These are phyloP conservation scores for Aspergillus sp. DNA, from an alignment of 2,329 filamentous ascomycete species.

Conservation along the genomic window DNA sequence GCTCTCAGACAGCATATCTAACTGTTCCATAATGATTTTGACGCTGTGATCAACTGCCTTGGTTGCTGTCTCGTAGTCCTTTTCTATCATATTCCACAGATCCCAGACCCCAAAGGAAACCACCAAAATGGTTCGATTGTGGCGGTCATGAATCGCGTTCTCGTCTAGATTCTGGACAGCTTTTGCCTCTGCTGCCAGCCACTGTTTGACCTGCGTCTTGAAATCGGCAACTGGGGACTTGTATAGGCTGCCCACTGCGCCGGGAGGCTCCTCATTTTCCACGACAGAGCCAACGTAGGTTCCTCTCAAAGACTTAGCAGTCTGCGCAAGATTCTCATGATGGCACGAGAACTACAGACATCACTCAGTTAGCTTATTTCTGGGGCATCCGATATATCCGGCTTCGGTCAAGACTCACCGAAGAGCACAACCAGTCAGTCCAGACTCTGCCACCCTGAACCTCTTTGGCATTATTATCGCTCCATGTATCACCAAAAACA, in stretches of 20 bases:
- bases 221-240: slow-evolving; percentile 34
- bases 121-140: slow-evolving; percentile 35
- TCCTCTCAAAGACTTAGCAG: slow-evolving; percentile 25
- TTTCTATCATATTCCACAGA: slow-evolving; percentile 35
- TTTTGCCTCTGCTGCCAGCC: slow-evolving; percentile 34
- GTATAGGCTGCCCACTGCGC: slow-evolving; percentile 24
- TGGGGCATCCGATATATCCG: neutral
- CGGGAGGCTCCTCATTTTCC: slow-evolving; percentile 32
- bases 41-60: slow-evolving; percentile 31
- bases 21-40: slow-evolving; percentile 32
- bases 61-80: slow-evolving; percentile 26
- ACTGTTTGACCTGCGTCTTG: slow-evolving; percentile 36
- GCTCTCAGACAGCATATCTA: slow-evolving; percentile 29
- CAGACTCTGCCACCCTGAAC: slow-evolving; percentile 30
- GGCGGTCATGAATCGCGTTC: slow-evolving; percentile 19
- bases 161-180: slow-evolving; percentile 23
- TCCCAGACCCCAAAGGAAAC: slow-evolving; percentile 43
- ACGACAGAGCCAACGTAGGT: slow-evolving; percentile 32
- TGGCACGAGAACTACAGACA: slow-evolving; percentile 34
- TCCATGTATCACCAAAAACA: slow-evolving; percentile 43
- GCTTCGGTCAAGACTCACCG: slow-evolving; percentile 24
- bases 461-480: slow-evolving; percentile 32
- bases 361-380: slow-evolving; percentile 5
- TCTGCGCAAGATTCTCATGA: slow-evolving; percentile 35
- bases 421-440: slow-evolving; percentile 38